phyloP scores from a whole-genome alignment of 495 filamentous ascomycete species.

The Podospora bellae-mahoneyi region DNA sequence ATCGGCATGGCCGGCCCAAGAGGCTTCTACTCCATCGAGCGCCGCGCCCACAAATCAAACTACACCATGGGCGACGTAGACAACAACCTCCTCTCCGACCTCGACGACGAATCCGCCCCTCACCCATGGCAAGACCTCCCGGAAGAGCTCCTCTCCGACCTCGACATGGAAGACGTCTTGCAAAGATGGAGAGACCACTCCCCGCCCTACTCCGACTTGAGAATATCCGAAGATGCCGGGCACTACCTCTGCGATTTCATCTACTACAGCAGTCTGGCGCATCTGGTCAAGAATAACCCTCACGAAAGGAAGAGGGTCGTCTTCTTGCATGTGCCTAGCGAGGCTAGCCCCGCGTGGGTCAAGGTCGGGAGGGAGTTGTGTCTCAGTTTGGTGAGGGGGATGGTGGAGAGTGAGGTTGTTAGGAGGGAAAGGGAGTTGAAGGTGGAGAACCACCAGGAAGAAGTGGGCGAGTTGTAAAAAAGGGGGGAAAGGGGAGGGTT shows the following conservation, averaged over 20 bases:
- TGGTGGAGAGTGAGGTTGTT: conserved; percentile 48
- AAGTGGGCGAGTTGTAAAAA: too few relatives aligned
- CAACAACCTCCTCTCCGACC: conserved; percentile 52
- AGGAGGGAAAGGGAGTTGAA: conserved; percentile 4
- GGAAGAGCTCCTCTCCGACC: conserved; percentile 43
- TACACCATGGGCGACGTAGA: conserved; percentile 69
- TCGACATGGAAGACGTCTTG: conserved; percentile 55
- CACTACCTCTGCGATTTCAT: conserved; percentile 85
- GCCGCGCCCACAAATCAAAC: conserved; percentile 67
- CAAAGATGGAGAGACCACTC: conserved; percentile 48
- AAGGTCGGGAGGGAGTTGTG: conserved; percentile 60
- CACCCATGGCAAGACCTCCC: conserved; percentile 46
- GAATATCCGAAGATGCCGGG: conserved; percentile 71
- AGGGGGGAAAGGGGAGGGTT: too few relatives aligned
- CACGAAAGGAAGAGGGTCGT: conserved; percentile 53
- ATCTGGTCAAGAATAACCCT: conserved; percentile 43
- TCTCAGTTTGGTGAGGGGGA: conserved; percentile 63
- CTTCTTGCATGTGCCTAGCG: conserved; percentile 77
- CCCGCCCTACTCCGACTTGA: conserved; percentile 49
- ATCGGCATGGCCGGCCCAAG: conserved; percentile 78
- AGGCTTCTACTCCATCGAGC: conserved; percentile 66
- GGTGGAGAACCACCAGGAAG: too few relatives aligned
- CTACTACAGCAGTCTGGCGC: conserved; percentile 70
- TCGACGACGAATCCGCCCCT: conserved; percentile 42
- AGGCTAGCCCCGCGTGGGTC: conserved; percentile 53